Percentiles rank a stretch among this genome's conserved stretches.
Conservation (phyloP, 148 eudicot genomes). For the Pharnaceum exiguum region DNA sequence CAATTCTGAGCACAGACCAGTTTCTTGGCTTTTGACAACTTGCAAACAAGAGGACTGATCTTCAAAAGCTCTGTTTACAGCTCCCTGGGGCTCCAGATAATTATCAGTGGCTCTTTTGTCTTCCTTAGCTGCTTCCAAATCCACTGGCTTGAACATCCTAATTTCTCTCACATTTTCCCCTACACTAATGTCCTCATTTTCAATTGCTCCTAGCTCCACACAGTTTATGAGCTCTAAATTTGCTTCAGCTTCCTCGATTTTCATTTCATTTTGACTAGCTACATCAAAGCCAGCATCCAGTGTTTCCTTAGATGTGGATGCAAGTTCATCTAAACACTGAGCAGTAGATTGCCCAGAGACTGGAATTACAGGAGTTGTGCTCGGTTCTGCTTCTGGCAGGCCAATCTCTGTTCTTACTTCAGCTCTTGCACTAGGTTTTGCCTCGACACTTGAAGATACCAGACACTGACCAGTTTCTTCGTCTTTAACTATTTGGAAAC, state of each 20-base stretch:
- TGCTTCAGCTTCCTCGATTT: background rate
- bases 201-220: background rate
- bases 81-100: slow-evolving; percentile 4
- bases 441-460: background rate
- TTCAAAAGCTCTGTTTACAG: background rate
- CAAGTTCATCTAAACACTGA: background rate
- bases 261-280: background rate
- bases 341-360: background rate
- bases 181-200: background rate
- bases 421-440: background rate
- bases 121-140: background rate
- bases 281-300: background rate
- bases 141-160: background rate
- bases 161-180: background rate
- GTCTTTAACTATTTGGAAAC: background rate
- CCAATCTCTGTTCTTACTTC: background rate
- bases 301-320: background rate
- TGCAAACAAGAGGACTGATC: too few relatives aligned
- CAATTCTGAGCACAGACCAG: too few relatives aligned
- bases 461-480: background rate
- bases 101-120: background rate
- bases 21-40: too few relatives aligned
- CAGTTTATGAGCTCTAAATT: background rate
- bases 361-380: too few relatives aligned
- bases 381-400: background rate